These are phyloP conservation scores for Paramyrothecium sp. DNA, from an alignment of 2,329 filamentous ascomycete species.

Conservation along the genomic window DNA sequence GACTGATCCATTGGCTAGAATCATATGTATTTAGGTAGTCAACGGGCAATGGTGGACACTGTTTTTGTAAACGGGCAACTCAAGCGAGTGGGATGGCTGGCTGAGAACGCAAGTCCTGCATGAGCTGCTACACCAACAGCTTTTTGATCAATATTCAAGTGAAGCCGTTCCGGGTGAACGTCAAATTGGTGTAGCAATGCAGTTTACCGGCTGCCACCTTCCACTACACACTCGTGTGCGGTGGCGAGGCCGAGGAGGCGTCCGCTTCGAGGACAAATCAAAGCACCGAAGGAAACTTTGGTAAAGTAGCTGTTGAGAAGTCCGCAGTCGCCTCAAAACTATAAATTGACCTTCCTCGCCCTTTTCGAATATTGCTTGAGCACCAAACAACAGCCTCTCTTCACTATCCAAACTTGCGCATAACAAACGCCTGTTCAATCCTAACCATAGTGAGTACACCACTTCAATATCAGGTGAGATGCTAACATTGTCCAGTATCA, in stretches of 20 bases:
- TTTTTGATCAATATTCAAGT: not conserved
- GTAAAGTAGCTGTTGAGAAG: no score
- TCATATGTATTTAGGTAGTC: not conserved
- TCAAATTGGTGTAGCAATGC: not conserved
- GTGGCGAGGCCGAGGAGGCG: no score
- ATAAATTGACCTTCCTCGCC: no score
- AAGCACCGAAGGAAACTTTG: no score
- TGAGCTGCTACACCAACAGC: not conserved
- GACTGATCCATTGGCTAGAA: not conserved
- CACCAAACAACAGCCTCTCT: no score
- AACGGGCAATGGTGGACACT: not conserved
- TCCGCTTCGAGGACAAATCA: no score
- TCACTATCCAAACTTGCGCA: no score
- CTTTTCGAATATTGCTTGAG: no score
- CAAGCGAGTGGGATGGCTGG: not conserved
- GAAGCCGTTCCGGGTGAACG: not conserved
- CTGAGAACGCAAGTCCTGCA: not conserved
- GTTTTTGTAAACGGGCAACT: not conserved
- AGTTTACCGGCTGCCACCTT: not conserved
- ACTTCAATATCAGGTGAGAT: not conserved
- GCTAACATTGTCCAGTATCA: not conserved
- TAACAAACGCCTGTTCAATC: no score
- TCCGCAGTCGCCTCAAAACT: no score
- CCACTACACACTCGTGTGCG: not conserved
- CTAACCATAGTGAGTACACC: not conserved